Evolutionary conservation across 108 stramenopile genomes (phyloP).

Genomic region (Nitzschia palea): DNA sequence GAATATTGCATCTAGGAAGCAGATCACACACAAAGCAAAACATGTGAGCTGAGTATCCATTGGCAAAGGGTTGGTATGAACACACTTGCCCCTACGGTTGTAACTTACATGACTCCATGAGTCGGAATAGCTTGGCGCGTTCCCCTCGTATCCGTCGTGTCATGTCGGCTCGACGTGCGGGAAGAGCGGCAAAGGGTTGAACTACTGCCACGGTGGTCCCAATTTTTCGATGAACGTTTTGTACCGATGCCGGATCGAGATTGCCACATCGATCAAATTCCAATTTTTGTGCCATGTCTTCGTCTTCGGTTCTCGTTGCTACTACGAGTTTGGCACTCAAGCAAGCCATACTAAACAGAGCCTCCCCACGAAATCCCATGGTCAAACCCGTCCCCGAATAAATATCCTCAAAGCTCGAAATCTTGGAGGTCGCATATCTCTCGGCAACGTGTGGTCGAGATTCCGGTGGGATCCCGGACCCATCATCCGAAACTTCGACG

Average conservation of each 20-base stretch:
- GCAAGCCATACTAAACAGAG: slow-evolving; percentile 80
- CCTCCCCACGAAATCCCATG: slow-evolving; percentile 87
- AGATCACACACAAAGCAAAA: not conserved
- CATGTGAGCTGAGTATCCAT: too few species aligned
- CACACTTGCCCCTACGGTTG: too few species aligned
- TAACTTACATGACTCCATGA: slow-evolving; percentile 78
- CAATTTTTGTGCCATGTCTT: slow-evolving; percentile 62
- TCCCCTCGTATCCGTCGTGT: slow-evolving; percentile 64
- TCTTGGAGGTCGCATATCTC: slow-evolving; percentile 88
- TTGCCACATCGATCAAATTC: slow-evolving; percentile 57
- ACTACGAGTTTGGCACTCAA: slow-evolving; percentile 60
- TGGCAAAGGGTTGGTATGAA: too few species aligned
- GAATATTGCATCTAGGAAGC: slow-evolving; percentile 65
- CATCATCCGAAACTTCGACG: slow-evolving; percentile 90
- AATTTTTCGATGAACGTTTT: slow-evolving; percentile 49
- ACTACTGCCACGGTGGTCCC: slow-evolving; percentile 89
- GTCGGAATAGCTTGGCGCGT: slow-evolving; percentile 60
- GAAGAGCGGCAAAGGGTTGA: slow-evolving; percentile 74
- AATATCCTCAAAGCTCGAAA: slow-evolving; percentile 72
- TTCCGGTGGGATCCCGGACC: slow-evolving; percentile 63
- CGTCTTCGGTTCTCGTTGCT: slow-evolving; percentile 60
- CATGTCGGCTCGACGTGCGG: slow-evolving; percentile 81
- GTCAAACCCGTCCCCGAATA: slow-evolving; percentile 44
- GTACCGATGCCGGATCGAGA: slow-evolving; percentile 22
- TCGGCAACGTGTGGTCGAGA: slow-evolving; percentile 63